Percentiles rank a stretch among this genome's conserved stretches.
Conservation (phyloP, 495 filamentous ascomycete species). For the Tuber magnatum region DNA sequence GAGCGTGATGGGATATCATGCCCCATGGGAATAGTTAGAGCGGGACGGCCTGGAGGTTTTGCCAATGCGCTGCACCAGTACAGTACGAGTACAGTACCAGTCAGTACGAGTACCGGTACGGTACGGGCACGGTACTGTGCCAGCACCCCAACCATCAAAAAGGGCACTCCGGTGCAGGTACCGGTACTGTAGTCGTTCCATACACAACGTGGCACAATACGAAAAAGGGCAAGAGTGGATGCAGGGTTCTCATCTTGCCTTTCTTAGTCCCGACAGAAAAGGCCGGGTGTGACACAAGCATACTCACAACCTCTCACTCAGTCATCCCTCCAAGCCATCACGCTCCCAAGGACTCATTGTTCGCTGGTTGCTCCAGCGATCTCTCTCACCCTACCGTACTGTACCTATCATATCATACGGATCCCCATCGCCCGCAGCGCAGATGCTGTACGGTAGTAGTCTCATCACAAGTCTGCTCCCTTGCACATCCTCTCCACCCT, state of each 20-base stretch:
- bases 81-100: too few species aligned
- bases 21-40: background rate
- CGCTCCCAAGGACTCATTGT: too few species aligned
- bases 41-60: background rate
- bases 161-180: background rate
- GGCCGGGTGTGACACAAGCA: background rate
- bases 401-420: background rate
- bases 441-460: too few species aligned
- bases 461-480: too few species aligned
- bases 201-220: constrained; percentile 31
- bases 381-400: background rate
- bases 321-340: too few species aligned
- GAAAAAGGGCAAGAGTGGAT: constrained; percentile 10
- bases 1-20: constrained; percentile 1
- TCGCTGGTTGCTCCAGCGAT: constrained; percentile 1
- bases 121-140: too few species aligned
- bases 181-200: background rate
- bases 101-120: too few species aligned
- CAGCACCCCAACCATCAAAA: background rate
- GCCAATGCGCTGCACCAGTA: background rate
- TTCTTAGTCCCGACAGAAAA: background rate
- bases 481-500: too few species aligned
- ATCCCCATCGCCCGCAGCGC: background rate
- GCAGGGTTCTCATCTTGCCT: constrained; percentile 34
- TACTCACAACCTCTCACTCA: background rate